These are phyloP conservation scores for Rhynchospora breviuscula DNA, from an alignment of 176 grass and related monocot genomes.

Conservation along the genomic window DNA sequence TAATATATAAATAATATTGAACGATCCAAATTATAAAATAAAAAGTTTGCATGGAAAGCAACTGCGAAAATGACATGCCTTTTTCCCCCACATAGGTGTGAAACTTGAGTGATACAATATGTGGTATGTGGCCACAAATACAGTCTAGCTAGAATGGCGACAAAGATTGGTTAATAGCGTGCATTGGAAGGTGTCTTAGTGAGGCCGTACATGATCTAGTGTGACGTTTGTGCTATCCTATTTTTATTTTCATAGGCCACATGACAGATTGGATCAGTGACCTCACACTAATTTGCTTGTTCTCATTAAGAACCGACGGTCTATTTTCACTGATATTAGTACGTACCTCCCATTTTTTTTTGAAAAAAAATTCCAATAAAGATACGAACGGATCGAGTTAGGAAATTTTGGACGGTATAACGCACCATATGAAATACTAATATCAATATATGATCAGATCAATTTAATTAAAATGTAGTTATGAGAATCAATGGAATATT, in stretches of 20 bases:
- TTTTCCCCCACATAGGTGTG: background rate
- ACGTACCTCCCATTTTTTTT: no score
- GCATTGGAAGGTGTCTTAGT: background rate
- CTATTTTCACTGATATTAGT: background rate
- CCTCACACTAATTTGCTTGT: background rate
- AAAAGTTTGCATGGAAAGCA: background rate
- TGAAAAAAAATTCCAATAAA: no score
- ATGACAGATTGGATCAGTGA: conserved; percentile 7
- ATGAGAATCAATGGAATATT: no score
- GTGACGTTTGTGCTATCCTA: background rate
- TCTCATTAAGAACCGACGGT: background rate
- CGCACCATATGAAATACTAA: no score
- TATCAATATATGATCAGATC: no score
- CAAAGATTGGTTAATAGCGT: conserved; percentile 21
- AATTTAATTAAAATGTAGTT: no score
- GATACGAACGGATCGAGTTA: no score
- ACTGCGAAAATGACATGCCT: background rate
- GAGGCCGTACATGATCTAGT: background rate
- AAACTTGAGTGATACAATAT: background rate
- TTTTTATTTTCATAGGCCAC: conserved; percentile 8
- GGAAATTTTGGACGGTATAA: no score
- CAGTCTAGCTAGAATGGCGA: background rate
- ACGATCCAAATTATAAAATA: no score
- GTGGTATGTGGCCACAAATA: background rate
- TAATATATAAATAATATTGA: background rate